phyloP scores from a whole-genome alignment of 108 stramenopile species.

The Asterionellopsis glacialis region DNA sequence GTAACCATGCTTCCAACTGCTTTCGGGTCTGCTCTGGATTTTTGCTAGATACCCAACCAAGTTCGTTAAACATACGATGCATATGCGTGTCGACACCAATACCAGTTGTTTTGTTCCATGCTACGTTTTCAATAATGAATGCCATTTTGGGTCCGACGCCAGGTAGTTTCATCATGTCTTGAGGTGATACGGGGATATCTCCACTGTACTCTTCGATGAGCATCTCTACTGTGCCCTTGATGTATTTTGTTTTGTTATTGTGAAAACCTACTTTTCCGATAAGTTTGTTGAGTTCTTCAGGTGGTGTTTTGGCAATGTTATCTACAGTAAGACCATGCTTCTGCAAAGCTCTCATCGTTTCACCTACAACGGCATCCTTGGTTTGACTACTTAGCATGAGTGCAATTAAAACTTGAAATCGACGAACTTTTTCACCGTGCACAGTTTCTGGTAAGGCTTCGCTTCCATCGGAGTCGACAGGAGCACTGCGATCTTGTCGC shows the following conservation, averaged over 20 bases:
- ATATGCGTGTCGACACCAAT: conserved; percentile 94
- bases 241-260: conserved; percentile 90
- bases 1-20: conserved; percentile 85
- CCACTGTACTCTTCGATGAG: conserved; percentile 54
- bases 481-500: conserved; percentile 71
- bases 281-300: conserved; percentile 49
- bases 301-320: conserved; percentile 47
- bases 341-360: conserved; percentile 68
- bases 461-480: conserved; percentile 77
- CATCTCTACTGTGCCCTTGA: conserved; percentile 64
- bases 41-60: conserved; percentile 73
- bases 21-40: conserved; percentile 83
- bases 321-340: conserved; percentile 56
- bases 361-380: conserved; percentile 85
- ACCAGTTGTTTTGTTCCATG: conserved; percentile 57
- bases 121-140: conserved; percentile 75
- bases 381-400: conserved; percentile 89
- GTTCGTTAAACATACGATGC: conserved; percentile 86
- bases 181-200: conserved; percentile 75
- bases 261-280: conserved; percentile 86
- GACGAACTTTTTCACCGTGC: conserved; percentile 33
- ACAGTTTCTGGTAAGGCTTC: conserved; percentile 55
- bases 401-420: conserved; percentile 77
- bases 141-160: conserved; percentile 94
- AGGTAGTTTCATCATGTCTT: conserved; percentile 65